Evolutionary conservation across 208 protist genomes (phyloP).

Genomic region (Angomonas ambiguus): DNA sequence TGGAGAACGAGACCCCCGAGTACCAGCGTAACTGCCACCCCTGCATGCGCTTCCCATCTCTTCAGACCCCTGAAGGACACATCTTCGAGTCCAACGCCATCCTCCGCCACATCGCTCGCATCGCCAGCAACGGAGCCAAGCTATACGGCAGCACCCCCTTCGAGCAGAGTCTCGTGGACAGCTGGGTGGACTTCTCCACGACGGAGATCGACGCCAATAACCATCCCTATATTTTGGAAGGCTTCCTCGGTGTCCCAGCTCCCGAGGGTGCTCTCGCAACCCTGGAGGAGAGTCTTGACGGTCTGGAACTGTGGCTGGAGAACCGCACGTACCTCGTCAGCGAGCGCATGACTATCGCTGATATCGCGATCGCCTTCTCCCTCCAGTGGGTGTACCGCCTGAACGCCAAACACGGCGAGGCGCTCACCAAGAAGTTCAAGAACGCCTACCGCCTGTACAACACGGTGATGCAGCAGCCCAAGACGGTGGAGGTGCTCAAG

Average conservation of each 20-base stretch:
- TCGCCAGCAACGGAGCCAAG: conserved; percentile 43
- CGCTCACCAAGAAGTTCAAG: conserved; percentile 57
- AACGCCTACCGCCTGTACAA: conserved; percentile 64
- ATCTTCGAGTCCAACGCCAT: conserved; percentile 89
- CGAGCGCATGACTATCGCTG: conserved; percentile 75
- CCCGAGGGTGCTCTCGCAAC: conserved; percentile 20
- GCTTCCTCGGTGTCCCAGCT: conserved; percentile 20
- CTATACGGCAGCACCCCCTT: conserved; percentile 73
- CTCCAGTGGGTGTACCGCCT: conserved; percentile 56
- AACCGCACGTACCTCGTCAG: conserved; percentile 82
- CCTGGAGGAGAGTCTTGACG: conserved; percentile 41
- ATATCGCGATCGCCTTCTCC: conserved; percentile 63
- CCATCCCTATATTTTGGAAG: conserved; percentile 25
- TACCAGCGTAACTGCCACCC: conserved; percentile 69
- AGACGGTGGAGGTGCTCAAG: conserved; percentile 60
- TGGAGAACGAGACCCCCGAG: conserved; percentile 59
- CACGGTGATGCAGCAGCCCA: conserved; percentile 71
- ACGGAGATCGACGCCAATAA: conserved; percentile 49
- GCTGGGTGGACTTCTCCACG: conserved; percentile 84
- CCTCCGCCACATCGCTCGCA: conserved; percentile 66
- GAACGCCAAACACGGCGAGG: conserved; percentile 32
- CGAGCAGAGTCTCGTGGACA: conserved; percentile 76
- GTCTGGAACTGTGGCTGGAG: conserved; percentile 71
- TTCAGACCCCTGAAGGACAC: conserved; percentile 77
- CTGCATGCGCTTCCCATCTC: conserved; percentile 52